phyloP scores from a whole-genome alignment of 179 eudicot species.

The Kewa caespitosa region DNA sequence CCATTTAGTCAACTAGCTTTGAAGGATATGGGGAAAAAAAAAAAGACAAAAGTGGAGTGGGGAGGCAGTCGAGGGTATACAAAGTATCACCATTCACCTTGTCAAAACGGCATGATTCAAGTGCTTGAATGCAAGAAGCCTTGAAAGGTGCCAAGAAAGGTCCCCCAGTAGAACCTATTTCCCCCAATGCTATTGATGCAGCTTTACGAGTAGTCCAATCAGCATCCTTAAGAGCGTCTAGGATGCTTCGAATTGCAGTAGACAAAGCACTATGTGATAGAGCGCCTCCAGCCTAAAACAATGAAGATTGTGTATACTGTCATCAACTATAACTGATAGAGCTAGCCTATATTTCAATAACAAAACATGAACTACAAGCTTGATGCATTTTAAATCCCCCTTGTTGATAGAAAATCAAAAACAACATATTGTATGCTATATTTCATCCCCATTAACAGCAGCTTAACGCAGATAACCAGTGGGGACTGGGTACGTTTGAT shows the following conservation, averaged over 20 bases:
- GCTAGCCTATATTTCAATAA: neutral
- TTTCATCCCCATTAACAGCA: neutral
- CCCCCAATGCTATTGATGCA: constrained; percentile 62
- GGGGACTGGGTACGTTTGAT: no score
- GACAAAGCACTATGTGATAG: constrained; percentile 55
- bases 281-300: constrained; percentile 83
- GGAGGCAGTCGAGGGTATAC: neutral
- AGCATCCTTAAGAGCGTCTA: constrained; percentile 66
- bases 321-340: constrained; percentile 15
- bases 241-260: constrained; percentile 71
- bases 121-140: constrained; percentile 63
- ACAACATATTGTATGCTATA: neutral
- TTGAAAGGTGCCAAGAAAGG: constrained; percentile 53
- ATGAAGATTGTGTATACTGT: constrained; percentile 10
- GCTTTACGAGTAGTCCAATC: constrained; percentile 92
- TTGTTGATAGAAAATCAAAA: neutral
- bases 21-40: neutral
- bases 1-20: neutral
- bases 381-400: no score
- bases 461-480: neutral
- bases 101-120: constrained; percentile 89
- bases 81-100: constrained; percentile 49
- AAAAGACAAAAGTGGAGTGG: neutral
- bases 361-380: neutral
- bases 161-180: constrained; percentile 70